Evolutionary conservation across 73 alveolate genomes (phyloP), one percentile per base, ranked within the genome.

Genomic region (Paramecium primaurelia): DNA sequence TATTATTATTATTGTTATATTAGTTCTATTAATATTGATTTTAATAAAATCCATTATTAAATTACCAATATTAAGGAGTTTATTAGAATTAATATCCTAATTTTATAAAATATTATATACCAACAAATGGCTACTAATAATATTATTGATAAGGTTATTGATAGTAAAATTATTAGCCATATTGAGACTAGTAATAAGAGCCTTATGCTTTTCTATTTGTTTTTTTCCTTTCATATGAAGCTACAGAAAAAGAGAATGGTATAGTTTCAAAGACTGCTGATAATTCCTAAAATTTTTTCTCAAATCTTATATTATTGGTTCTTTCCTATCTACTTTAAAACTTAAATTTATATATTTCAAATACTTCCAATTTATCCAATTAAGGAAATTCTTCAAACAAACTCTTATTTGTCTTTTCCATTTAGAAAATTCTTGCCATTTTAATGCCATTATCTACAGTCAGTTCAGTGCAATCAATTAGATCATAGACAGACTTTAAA

Each of bases 1-100:
- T 49, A 49, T 22, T 54, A 54, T 18, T 54, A 18, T 40, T 40
- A 40, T 40, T 40, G 16, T 18, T 54, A 14, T 54, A 54, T 54
- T 54, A 8, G 32, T 54, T 54, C 69, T 54, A 54, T 54, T 73
- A 37, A 73, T 73, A 73, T 73, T 42, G 77, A 26, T 80, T 80
- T 47, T 80, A 80, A 45, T 80, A 80, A 64, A 80, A 80, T 45
- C 91, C 91, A 80, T 80, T 80, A 80, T 80, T 80, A 16, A 20
- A 49, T 42, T 80, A 34, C 87, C 87, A 73, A 73, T 73, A 73
- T 73, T 73, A 18, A 4, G 58, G 59, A n/a, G 58, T 34, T 73
- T 73, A 73, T 73, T 73, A 73, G 32, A 37, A 73, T 73, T 73
- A 44, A 37, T 73, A 73, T 3, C 87, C 87, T 73, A 36, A 11